A percentile compares a stretch with the other conserved stretches of the same genome.
Conservation (phyloP, 2,329 filamentous ascomycete species). For the Akanthomyces uredinophilus region DNA sequence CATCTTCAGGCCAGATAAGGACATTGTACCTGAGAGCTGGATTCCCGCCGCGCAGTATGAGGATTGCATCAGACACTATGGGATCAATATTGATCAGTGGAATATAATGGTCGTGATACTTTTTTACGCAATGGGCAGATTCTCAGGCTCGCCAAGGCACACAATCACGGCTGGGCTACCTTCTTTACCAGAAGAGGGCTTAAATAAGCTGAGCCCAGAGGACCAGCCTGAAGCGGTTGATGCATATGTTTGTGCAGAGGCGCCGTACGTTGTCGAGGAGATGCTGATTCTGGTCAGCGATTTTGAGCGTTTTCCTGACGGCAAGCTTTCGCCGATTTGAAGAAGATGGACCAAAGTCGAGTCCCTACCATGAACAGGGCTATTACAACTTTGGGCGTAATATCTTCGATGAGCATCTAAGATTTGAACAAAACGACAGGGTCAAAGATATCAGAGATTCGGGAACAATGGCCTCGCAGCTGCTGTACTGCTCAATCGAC, state of each 20-base stretch:
- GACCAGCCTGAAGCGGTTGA: not conserved
- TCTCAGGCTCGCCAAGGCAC: not conserved
- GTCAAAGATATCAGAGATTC: no score
- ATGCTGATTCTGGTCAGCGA: not conserved
- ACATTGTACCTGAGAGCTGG: not conserved
- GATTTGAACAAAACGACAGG: not conserved
- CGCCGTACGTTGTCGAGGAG: not conserved
- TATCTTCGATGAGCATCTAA: not conserved
- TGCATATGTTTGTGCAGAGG: not conserved
- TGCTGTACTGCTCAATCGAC: not conserved
- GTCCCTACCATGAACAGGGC: not conserved
- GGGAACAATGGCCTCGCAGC: not conserved
- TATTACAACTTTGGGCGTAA: not conserved
- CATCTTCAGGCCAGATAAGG: not conserved
- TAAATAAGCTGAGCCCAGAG: not conserved
- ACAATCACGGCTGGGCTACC: not conserved
- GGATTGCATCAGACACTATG: not conserved
- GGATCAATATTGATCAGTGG: not conserved
- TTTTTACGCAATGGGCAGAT: not conserved
- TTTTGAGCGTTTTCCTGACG: not conserved
- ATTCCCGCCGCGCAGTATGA: not conserved
- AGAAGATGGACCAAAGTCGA: not conserved
- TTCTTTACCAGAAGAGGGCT: not conserved
- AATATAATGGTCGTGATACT: not conserved
- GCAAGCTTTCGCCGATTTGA: not conserved